Base-by-base conservation (phyloP, 164 flowering plant genomes). In the Berberis thunbergii region DNA sequence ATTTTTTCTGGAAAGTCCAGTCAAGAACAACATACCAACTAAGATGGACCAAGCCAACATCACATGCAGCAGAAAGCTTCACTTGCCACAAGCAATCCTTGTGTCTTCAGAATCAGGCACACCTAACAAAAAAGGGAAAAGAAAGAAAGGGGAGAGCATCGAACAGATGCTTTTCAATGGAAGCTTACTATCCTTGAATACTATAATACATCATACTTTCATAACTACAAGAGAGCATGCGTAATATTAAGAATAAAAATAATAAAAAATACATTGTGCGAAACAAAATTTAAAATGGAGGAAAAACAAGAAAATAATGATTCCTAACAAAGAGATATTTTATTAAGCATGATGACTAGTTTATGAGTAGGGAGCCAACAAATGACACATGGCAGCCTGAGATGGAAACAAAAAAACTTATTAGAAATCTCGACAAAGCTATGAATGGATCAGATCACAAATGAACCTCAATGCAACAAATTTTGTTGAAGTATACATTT, bases 81-180 rank as follows among this genome's bases (percentile, higher is more conserved):
- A 9, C 60, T 52, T 55, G 54, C 45, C 60, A 52, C 41, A 26
- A 40, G 26, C 49, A 44, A 66, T 56, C 59, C 64, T 43, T 44
- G 58, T 48, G 48, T 52, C 69, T 26, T 54, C 69, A 60, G 12
- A 41, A 60, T 41, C 63, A 66, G 42, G 26, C 54, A 61, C 43
- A 54, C 54, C 59, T 52, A 61, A 45, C 10, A 40, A 44, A 38
- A 50, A 60, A 40, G 39, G 9, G 55, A 55, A 59, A 2, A 10
- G 41, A 41, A 44, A 41, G 5, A 54, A 45, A 38, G 13, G 12
- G 9, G 12, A 41, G 57, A 49, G 54, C 57, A 66, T 59, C 57
- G 50, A 4, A 42, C 39, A n/a, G 54, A 67, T 39, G 52, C 54
- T n/a, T 56, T 41, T 26, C 2, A 41, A 39, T 12, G 56, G 41